A percentile compares a stretch with the other conserved stretches of the same genome.
Evolutionary conservation across 1,284 basidiomycete genomes (phyloP).

Genomic region (Pholiota adiposa): DNA sequence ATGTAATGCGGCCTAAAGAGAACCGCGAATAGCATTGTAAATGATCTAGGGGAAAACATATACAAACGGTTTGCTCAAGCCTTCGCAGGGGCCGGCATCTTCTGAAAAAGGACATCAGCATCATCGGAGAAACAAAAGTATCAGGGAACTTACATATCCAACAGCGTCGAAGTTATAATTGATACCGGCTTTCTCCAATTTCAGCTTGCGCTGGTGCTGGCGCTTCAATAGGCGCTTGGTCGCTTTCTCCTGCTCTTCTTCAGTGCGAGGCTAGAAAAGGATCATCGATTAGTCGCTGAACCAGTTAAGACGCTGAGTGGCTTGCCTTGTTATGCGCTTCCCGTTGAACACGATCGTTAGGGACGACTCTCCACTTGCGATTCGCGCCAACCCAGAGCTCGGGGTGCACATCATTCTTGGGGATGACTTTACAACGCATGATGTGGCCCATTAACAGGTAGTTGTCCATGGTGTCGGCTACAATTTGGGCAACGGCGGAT

Average conservation of each 20-base stretch:
- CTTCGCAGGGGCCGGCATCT: constrained; percentile 16
- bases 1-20: neutral
- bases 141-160: constrained; percentile 57
- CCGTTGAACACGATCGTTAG: constrained; percentile 74
- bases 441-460: constrained; percentile 96
- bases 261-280: constrained; percentile 67
- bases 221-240: constrained; percentile 77
- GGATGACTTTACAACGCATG: constrained; percentile 86
- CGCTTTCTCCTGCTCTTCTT: constrained; percentile 70
- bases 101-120: constrained; percentile 13
- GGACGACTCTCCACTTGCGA: constrained; percentile 84
- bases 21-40: constrained; percentile 2
- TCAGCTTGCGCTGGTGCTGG: constrained; percentile 79
- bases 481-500: constrained; percentile 89
- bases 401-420: constrained; percentile 89
- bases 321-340: constrained; percentile 81
- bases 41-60: neutral
- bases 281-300: neutral
- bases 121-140: neutral
- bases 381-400: constrained; percentile 98
- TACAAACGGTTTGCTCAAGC: constrained; percentile 9
- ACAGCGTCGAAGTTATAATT: constrained; percentile 85
- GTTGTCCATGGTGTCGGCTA: constrained; percentile 99
- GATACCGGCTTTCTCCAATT: constrained; percentile 84
- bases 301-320: neutral